Percentiles rank a stretch among this genome's conserved stretches.
phyloP scores from a whole-genome alignment of 371 early-diverging fungal species.

The Circinella minor region DNA sequence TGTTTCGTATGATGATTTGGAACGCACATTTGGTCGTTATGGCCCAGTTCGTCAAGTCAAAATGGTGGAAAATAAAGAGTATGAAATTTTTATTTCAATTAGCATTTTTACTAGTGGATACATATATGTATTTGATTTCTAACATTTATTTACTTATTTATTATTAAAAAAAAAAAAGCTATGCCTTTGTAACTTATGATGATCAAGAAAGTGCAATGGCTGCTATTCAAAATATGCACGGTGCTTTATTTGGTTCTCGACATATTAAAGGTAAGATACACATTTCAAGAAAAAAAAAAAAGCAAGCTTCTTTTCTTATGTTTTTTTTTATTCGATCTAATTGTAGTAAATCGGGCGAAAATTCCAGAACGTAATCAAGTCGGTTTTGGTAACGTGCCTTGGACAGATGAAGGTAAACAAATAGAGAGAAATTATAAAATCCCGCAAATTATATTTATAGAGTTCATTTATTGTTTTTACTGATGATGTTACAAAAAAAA shows the following conservation, averaged over 20 bases:
- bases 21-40: constrained; percentile 53
- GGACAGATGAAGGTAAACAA: constrained; percentile 59
- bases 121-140: too few species aligned
- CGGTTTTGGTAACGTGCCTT: constrained; percentile 65
- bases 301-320: background rate
- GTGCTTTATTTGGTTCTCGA: constrained; percentile 47
- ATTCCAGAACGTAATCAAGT: constrained; percentile 65
- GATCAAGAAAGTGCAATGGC: constrained; percentile 48
- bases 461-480: background rate
- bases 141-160: background rate
- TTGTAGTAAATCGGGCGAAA: constrained; percentile 60
- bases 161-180: constrained; percentile 32
- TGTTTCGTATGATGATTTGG: constrained; percentile 38
- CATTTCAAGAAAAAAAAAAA: background rate
- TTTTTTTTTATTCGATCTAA: background rate
- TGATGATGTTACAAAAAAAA: too few species aligned
- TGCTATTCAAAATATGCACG: constrained; percentile 59
- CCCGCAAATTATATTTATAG: background rate
- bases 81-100: background rate
- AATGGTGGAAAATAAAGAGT: constrained; percentile 65
- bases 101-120: too few species aligned
- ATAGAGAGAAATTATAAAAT: background rate
- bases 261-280: constrained; percentile 49
- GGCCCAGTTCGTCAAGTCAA: constrained; percentile 56
- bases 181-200: constrained; percentile 60